Base-by-base conservation (phyloP, 2,329 filamentous ascomycete genomes). In the Niveomyces coronatus region DNA sequence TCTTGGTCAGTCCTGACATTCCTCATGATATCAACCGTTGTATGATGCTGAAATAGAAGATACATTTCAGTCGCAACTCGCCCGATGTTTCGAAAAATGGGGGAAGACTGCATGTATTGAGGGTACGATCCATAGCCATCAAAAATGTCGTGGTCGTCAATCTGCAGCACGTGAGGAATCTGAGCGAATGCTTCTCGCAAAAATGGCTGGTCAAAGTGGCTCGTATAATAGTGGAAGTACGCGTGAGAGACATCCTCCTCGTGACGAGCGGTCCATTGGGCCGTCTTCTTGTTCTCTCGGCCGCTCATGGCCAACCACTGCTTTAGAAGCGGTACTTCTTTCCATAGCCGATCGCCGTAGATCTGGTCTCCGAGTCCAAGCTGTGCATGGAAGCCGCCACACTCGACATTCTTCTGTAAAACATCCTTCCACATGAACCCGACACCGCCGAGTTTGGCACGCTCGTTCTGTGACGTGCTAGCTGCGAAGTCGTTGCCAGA, bases 361-460 rank as follows among this genome's bases (percentile, higher is more conserved):
- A 98, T 93, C 57, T 98, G 91, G 43, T 91, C 85, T 39, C 91
- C 91, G 4, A 95, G 65, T 11, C 89, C 91, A 7, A 98, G 69
- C 54, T 98, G 91, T 6, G 85, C 81, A 53, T 98, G 91, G 58
- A 96, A 98, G 1, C 91, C 91, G 39, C 88, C 87, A 49, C 88
- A 94, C 50, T 98, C 91, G 19, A 88, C 78, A 52, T 98, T 94
- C 69, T 95, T 95, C 61, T 95, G 87, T 54, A 98, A 71, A 19
- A 98, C 88, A 51, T 98, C 91, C 53, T 95, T 96, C 91, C 91
- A 98, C 89, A 98, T 94, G 54, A 91, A 85, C 1, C 88, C 85
- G 1, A 93, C 74, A 2, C 91, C 91, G 20, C 91, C 91, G 2
- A 96, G 72, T 50, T 82, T 85, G 22, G 80, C 76, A 30, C 89